Percentiles rank a stretch among this genome's conserved stretches.
These are phyloP conservation scores for Tylopilus subfusipes DNA, from an alignment of 768 basidiomycete genomes.

Conservation along the genomic window DNA sequence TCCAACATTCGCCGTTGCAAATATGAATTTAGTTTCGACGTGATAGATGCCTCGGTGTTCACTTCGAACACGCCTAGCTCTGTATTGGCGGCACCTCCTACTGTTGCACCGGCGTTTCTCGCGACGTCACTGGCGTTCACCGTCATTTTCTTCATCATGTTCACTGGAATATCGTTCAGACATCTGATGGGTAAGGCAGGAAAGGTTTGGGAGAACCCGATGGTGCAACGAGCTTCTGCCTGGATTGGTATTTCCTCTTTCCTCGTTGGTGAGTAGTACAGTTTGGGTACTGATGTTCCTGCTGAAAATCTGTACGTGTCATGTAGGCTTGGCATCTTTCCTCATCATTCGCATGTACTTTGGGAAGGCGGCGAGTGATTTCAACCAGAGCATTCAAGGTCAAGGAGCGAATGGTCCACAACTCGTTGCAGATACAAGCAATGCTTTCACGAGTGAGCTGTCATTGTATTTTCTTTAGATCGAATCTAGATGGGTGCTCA, in stretches of 20 bases:
- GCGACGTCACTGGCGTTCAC: conserved; percentile 57
- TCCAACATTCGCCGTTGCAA: not conserved
- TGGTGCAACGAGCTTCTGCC: conserved; percentile 55
- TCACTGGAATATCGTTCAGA: conserved; percentile 63
- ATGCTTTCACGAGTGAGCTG: conserved; percentile 70
- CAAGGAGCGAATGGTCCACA: conserved; percentile 54
- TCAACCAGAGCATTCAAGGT: conserved; percentile 58
- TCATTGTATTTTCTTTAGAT: not conserved
- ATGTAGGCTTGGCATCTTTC: conserved; percentile 61
- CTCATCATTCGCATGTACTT: conserved; percentile 78
- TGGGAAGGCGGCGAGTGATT: conserved; percentile 73
- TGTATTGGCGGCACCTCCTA: conserved; percentile 56
- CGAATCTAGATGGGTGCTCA: conserved; percentile 1
- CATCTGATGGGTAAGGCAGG: conserved; percentile 56
- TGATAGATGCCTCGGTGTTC: conserved; percentile 61
- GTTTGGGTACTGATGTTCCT: not conserved
- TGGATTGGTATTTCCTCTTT: conserved; percentile 81
- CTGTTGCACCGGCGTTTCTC: conserved; percentile 60
- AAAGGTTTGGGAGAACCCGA: conserved; percentile 50
- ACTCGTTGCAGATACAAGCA: conserved; percentile 59
- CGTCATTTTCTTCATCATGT: conserved; percentile 60
- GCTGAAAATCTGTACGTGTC: not conserved
- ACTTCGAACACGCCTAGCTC: conserved; percentile 53
- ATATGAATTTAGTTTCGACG: not conserved
- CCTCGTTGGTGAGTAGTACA: conserved; percentile 52